These are phyloP conservation scores for cucumber (Cucumis sativus) DNA, from an alignment of 306 rosid genomes.

Conservation along the genomic window Cucumber_9930_V3 NC_026657.2:704501-705000, in stretches of 20 bases:
- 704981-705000: background rate
- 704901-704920: conserved; percentile 72
- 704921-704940: conserved; percentile 67
- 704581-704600: conserved; percentile 69
- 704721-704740: background rate
- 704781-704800: conserved; percentile 37
- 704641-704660: conserved; percentile 57
- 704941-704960: background rate
- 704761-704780: conserved; percentile 34
- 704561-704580: conserved; percentile 86
- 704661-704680: background rate
- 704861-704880: conserved; percentile 92
- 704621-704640: conserved; percentile 76
- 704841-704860: conserved; percentile 82
- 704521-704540: conserved; percentile 83
- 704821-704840: conserved; percentile 64
- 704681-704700: background rate
- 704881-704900: conserved; percentile 97
- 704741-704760: conserved; percentile 51
- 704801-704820: conserved; percentile 45
- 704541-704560: conserved; percentile 76
- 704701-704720: background rate
- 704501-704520: conserved; percentile 19
- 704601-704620: conserved; percentile 93
- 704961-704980: background rate